A percentile compares a stretch with the other conserved stretches of the same genome.
These are phyloP conservation scores for Thraustochytrium striatum DNA, from an alignment of 352 stramenopile species.

Conservation along the genomic window DNA sequence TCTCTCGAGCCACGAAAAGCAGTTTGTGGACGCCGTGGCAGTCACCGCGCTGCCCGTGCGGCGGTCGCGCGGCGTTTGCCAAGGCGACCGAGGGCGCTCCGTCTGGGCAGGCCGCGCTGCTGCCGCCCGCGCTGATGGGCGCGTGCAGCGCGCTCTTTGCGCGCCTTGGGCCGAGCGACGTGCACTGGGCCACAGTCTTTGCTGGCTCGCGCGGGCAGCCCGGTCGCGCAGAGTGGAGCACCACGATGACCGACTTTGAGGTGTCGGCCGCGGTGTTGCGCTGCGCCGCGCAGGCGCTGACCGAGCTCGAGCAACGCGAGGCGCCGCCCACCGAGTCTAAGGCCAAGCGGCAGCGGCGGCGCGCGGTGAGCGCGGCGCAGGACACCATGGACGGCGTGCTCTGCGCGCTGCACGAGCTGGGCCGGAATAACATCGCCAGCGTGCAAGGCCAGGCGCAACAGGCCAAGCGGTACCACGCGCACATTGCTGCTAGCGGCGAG, in stretches of 20 bases:
- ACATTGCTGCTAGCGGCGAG: conserved; percentile 18
- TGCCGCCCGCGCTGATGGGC: too few relatives aligned
- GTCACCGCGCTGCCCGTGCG: too few relatives aligned
- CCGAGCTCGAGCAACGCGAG: not conserved
- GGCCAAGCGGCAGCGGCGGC: not conserved
- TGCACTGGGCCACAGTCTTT: too few relatives aligned
- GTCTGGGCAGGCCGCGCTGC: too few relatives aligned
- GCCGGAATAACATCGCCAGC: not conserved
- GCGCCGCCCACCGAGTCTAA: not conserved
- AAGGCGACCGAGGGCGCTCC: too few relatives aligned
- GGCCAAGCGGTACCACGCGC: conserved; percentile 7
- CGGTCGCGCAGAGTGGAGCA: too few relatives aligned
- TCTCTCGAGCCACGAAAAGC: too few relatives aligned
- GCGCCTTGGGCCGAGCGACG: too few relatives aligned
- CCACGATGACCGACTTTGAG: conserved; percentile 44
- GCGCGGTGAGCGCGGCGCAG: not conserved
- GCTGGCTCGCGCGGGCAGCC: too few relatives aligned
- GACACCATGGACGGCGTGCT: not conserved
- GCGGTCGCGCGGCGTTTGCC: too few relatives aligned
- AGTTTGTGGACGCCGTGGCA: too few relatives aligned
- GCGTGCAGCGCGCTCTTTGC: too few relatives aligned
- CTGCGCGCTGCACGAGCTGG: not conserved
- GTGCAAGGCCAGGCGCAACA: not conserved
- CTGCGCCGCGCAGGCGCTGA: not conserved
- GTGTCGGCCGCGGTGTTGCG: conserved; percentile 15